Evolutionary conservation across 2,329 filamentous ascomycete genomes (phyloP).

Genomic region (Penicillium janthinellum): DNA sequence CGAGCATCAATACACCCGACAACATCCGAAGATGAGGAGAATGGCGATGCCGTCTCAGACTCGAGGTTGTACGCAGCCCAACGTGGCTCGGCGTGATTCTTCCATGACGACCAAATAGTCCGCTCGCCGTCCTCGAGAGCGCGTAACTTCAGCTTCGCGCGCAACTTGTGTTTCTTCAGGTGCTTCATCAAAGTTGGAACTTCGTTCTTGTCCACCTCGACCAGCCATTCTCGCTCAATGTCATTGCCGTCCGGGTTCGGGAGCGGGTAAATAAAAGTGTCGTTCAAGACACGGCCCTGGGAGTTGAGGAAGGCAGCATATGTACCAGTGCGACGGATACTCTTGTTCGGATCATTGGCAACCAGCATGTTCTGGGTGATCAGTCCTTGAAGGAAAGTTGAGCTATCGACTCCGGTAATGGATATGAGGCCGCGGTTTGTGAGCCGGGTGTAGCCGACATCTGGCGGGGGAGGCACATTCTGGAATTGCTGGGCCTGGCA

Average conservation of each 20-base stretch:
- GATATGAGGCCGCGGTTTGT: constrained; percentile 77
- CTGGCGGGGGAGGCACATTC: constrained; percentile 40
- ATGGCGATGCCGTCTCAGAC: constrained; percentile 34
- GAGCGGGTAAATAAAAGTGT: constrained; percentile 82
- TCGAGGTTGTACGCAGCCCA: constrained; percentile 45
- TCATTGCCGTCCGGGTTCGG: constrained; percentile 37
- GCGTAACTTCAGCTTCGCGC: constrained; percentile 73
- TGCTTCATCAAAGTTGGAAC: constrained; percentile 66
- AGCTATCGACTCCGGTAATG: constrained; percentile 75
- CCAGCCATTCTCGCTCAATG: constrained; percentile 59
- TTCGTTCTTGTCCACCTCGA: constrained; percentile 78
- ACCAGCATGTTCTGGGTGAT: constrained; percentile 72
- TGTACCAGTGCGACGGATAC: constrained; percentile 54
- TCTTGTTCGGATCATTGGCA: constrained; percentile 41
- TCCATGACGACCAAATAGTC: constrained; percentile 75
- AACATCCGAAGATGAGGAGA: constrained; percentile 30
- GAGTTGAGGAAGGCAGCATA: constrained; percentile 88
- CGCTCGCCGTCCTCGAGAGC: constrained; percentile 66
- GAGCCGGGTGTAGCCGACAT: constrained; percentile 56
- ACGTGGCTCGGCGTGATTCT: constrained; percentile 47
- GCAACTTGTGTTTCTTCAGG: constrained; percentile 81
- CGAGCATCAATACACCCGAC: constrained; percentile 43
- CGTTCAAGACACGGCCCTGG: constrained; percentile 78
- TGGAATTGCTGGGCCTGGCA: constrained; percentile 13
- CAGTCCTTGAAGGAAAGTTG: constrained; percentile 84